Percentiles rank a stretch among this genome's conserved stretches.
Evolutionary conservation across 352 stramenopile genomes (phyloP).

Genomic region (Globisporangium iwayamae): DNA sequence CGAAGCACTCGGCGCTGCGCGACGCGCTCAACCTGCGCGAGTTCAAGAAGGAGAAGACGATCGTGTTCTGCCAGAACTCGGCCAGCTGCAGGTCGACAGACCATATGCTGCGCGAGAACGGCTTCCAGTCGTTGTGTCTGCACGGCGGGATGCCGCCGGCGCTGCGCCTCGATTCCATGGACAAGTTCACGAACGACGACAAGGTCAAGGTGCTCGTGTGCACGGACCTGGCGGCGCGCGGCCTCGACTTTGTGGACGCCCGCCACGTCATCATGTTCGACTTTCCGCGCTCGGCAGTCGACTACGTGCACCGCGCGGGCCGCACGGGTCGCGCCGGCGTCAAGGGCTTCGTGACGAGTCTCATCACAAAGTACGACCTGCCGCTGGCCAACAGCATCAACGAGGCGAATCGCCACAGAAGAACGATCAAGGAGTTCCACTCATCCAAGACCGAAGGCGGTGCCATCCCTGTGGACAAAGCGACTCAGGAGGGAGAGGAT

Average conservation of each 20-base stretch:
- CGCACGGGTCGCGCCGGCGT: conserved; percentile 62
- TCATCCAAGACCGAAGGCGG: conserved; percentile 13
- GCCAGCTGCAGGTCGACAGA: conserved; percentile 73
- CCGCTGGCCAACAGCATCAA: conserved; percentile 58
- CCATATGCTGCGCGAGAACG: conserved; percentile 81
- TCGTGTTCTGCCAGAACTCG: conserved; percentile 77
- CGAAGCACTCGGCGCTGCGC: conserved; percentile 67
- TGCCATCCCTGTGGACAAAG: conserved; percentile 18
- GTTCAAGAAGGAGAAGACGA: conserved; percentile 40
- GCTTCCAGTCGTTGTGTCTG: conserved; percentile 59
- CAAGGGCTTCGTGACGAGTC: conserved; percentile 59
- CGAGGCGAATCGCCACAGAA: conserved; percentile 56
- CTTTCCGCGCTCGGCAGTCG: conserved; percentile 89
- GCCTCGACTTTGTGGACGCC: conserved; percentile 88
- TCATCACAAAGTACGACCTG: conserved; percentile 75
- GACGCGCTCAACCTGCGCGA: conserved; percentile 46
- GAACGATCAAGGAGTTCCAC: conserved; percentile 53
- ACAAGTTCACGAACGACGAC: conserved; percentile 43
- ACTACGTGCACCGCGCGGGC: conserved; percentile 92
- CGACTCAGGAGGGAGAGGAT: not conserved
- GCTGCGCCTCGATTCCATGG: conserved; percentile 50
- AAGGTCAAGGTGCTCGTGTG: conserved; percentile 84
- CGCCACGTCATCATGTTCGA: conserved; percentile 93
- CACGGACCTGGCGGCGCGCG: conserved; percentile 91
- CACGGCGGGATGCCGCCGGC: conserved; percentile 71